Conservation (phyloP, 192 early-diverging fungal species). For the Linderina pennispora region DNA sequence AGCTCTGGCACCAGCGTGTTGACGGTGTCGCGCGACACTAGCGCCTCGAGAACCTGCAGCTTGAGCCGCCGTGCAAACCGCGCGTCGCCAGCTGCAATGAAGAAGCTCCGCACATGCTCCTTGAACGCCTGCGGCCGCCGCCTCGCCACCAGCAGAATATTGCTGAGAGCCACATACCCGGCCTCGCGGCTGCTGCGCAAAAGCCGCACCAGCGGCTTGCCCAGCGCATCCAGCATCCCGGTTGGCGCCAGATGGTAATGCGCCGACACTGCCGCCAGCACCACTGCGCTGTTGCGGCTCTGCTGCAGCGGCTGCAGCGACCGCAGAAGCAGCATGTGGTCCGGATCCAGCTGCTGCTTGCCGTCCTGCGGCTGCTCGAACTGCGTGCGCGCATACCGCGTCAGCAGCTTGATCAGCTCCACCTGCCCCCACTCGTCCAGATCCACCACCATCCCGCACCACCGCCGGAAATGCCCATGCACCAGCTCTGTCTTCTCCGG, state of each 20-base stretch:
- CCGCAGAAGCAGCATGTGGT: constrained; percentile 69
- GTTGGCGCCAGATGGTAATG: constrained; percentile 61
- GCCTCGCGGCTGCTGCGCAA: constrained; percentile 69
- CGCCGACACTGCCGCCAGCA: constrained; percentile 61
- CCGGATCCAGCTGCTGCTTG: constrained; percentile 82
- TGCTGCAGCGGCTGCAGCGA: constrained; percentile 68
- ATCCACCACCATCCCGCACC: constrained; percentile 79
- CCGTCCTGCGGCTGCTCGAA: constrained; percentile 18
- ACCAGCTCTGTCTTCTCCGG: constrained; percentile 80
- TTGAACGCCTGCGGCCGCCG: constrained; percentile 64
- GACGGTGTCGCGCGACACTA: constrained; percentile 66
- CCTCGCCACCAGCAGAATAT: constrained; percentile 68
- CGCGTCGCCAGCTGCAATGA: constrained; percentile 70
- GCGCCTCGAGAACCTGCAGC: constrained; percentile 70
- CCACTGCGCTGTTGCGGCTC: constrained; percentile 80
- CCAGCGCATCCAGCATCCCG: constrained; percentile 51
- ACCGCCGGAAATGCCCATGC: constrained; percentile 82
- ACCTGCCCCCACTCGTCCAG: constrained; percentile 97
- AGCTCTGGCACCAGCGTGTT: constrained; percentile 66
- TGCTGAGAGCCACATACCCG: constrained; percentile 68
- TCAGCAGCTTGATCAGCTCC: constrained; percentile 69
- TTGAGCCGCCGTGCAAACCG: constrained; percentile 74
- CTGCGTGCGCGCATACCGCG: constrained; percentile 69
- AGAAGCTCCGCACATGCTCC: constrained; percentile 72
- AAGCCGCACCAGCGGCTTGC: constrained; percentile 70